These are phyloP conservation scores for Apiospora rasikravindrae DNA, from an alignment of 2,329 filamentous ascomycete species.

Conservation along the genomic window DNA sequence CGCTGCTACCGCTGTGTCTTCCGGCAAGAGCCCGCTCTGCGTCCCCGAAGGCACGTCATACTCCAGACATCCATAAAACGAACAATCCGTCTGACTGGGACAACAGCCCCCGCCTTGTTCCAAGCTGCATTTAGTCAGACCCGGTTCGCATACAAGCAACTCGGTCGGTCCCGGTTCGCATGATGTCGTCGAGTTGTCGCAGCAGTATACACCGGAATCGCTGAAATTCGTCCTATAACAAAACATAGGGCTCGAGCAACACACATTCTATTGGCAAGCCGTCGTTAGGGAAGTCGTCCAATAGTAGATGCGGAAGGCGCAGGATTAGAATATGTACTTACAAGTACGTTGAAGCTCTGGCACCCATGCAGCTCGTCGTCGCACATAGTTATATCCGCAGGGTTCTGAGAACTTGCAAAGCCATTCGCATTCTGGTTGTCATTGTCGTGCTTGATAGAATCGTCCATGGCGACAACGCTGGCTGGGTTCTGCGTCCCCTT, in stretches of 20 bases:
- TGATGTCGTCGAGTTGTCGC: slow-evolving; percentile 17
- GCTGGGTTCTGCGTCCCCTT: neutral
- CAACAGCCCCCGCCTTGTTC: slow-evolving; percentile 31
- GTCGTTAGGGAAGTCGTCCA: neutral
- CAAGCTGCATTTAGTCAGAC: slow-evolving; percentile 24
- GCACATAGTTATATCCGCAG: slow-evolving; percentile 16
- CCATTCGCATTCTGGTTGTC: neutral
- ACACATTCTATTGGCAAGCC: slow-evolving; percentile 26
- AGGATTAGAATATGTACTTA: neutral
- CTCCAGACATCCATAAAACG: slow-evolving; percentile 27
- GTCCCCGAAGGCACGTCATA: neutral
- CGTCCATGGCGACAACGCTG: neutral
- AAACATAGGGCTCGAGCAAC: slow-evolving; percentile 28
- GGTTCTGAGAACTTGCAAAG: neutral
- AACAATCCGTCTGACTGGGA: slow-evolving; percentile 25
- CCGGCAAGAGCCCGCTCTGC: neutral
- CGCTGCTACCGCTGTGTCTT: neutral
- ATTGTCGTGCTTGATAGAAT: neutral
- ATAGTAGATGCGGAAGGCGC: neutral
- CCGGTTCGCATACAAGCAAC: slow-evolving; percentile 24
- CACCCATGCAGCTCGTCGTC: slow-evolving; percentile 26
- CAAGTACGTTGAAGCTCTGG: slow-evolving; percentile 16
- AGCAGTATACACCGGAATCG: slow-evolving; percentile 32
- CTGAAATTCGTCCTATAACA: slow-evolving; percentile 29
- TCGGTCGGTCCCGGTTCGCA: slow-evolving; percentile 21